Percentiles rank a stretch among this genome's conserved stretches.
phyloP scores from a whole-genome alignment of 192 early-diverging fungal genomes.

The Rhizoclosmatium globosum region DNA sequence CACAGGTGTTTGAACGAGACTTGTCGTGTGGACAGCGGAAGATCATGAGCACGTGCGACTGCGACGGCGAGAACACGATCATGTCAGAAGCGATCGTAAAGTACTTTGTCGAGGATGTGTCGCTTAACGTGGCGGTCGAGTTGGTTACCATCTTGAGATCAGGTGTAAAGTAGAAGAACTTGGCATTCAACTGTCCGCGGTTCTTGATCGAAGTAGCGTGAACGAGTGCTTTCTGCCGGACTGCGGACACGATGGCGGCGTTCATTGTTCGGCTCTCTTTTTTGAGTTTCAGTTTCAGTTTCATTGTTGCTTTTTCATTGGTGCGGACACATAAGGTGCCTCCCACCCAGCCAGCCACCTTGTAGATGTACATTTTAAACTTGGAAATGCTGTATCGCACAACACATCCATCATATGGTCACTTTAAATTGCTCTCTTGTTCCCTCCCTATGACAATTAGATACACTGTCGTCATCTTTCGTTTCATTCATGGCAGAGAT shows the following conservation, averaged over 20 bases:
- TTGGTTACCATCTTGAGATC: neutral
- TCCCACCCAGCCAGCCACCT: too few species aligned
- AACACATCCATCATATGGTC: too few species aligned
- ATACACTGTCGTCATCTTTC: too few species aligned
- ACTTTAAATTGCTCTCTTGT: too few species aligned
- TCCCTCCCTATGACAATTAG: too few species aligned
- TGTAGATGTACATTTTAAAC: too few species aligned
- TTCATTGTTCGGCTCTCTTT: too few species aligned
- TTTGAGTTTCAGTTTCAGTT: too few species aligned
- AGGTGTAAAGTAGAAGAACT: slow-evolving; percentile 2
- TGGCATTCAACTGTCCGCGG: slow-evolving; percentile 14
- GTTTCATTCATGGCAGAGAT: too few species aligned
- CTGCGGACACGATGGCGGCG: neutral
- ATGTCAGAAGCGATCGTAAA: slow-evolving; percentile 29
- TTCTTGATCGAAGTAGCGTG: slow-evolving; percentile 22
- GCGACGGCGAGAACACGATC: slow-evolving; percentile 12
- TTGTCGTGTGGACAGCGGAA: slow-evolving; percentile 31
- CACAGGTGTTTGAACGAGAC: neutral
- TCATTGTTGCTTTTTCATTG: too few species aligned
- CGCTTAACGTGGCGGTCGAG: neutral
- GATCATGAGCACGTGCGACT: slow-evolving; percentile 18
- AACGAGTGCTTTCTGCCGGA: neutral
- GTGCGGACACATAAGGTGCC: too few species aligned
- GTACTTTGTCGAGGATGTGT: slow-evolving; percentile 5
- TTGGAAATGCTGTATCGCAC: too few species aligned